These are phyloP conservation scores for Suillus occidentalis DNA, from an alignment of 768 basidiomycete genomes.

Conservation along the genomic window DNA sequence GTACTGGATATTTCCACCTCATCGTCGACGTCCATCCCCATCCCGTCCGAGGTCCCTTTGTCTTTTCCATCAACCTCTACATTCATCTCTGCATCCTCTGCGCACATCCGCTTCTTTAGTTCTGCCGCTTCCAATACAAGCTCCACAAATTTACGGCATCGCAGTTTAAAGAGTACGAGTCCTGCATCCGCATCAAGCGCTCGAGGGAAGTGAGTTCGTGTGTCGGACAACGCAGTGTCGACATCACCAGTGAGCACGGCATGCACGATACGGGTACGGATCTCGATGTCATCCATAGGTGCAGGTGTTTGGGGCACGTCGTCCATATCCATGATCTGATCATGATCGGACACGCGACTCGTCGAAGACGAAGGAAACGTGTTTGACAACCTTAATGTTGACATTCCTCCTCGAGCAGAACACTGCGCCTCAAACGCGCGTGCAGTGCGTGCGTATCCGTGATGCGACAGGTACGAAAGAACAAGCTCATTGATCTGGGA, in stretches of 20 bases:
- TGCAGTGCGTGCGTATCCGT: constrained; percentile 77
- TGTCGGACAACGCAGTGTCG: constrained; percentile 61
- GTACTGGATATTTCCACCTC: constrained; percentile 31
- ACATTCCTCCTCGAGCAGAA: constrained; percentile 21
- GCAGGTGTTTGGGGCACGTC: constrained; percentile 26
- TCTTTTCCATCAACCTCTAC: constrained; percentile 36
- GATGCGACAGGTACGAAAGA: constrained; percentile 77
- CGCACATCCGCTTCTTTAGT: constrained; percentile 61
- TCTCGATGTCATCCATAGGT: constrained; percentile 55
- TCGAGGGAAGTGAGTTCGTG: constrained; percentile 54
- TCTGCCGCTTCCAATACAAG: constrained; percentile 71
- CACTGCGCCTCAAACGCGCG: constrained; percentile 62
- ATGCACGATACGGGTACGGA: constrained; percentile 69
- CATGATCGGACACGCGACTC: constrained; percentile 22
- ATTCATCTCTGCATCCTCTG: constrained; percentile 36
- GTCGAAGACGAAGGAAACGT: constrained; percentile 14
- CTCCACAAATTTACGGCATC: constrained; percentile 85
- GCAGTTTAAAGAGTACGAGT: constrained; percentile 76
- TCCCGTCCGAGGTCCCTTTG: constrained; percentile 38
- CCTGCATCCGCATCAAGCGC: constrained; percentile 69
- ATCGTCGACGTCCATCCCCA: constrained; percentile 60
- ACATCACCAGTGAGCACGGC: constrained; percentile 70
- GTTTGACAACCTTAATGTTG: neutral
- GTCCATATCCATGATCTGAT: constrained; percentile 52
- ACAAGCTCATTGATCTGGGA: constrained; percentile 71